Evolutionary conservation across 768 basidiomycete genomes (phyloP), one percentile per base, ranked within the genome.

Genomic region (Pleurotus pulmonarius): DNA sequence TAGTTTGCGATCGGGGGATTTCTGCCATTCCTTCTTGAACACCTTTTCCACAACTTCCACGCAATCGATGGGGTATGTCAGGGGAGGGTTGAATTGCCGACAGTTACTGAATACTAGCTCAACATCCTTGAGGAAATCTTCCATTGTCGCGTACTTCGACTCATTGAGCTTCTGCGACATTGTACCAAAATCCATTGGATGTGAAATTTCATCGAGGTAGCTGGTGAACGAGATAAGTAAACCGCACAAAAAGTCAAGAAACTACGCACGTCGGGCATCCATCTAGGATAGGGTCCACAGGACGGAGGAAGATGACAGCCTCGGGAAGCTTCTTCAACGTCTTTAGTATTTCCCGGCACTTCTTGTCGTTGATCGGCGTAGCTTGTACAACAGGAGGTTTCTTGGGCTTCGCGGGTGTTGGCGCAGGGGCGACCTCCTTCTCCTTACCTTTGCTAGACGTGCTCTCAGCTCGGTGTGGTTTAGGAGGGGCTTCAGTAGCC

Each of bases 111-210:
- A 88, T 46, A 97, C 82, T 4, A 95, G 82, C 53, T 90, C 85
- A 51, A 91, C 74, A 63, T 98, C 95, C 59, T 78, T 79, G 56
- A 79, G 83, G 59, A 98, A 88, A 0, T 86, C 83, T 51, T 90
- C 92, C 87, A 94, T 92, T 2, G 82, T 87, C 11, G 73, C 61
- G 67, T 98, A 99, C 63, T 81, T 75, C 48, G 78, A 82, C 51
- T 81, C 73, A 39, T 79, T 76, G 58, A 97, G 73, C 65, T 90
- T 92, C 39, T 76, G 73, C 12, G 69, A 69, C 61, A 97, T 90
- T 2, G 95, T 96, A 7, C 83, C 83, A 52, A 98, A 86, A 71
- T 98, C 94, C 96, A 98, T 98, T 5, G 96, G 96, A 61, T 89
- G 74, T 58, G 82, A 72, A 65, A 98, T 96, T 71, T 98, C 96